These are phyloP conservation scores for Sparassis latifolia DNA, from an alignment of 1,284 basidiomycete species.

Conservation along the genomic window DNA sequence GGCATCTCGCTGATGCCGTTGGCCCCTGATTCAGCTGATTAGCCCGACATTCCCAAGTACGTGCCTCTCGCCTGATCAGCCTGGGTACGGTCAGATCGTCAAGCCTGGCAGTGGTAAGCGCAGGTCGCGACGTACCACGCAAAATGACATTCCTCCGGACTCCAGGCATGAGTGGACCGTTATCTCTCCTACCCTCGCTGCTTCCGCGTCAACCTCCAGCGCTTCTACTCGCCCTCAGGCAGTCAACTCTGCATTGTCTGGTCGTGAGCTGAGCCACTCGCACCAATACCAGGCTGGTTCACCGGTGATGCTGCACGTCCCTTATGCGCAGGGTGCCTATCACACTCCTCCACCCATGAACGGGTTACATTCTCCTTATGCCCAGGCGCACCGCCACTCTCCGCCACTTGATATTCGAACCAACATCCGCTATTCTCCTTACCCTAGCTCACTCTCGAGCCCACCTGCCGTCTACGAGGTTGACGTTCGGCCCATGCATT, in stretches of 20 bases:
- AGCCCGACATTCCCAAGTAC: conserved; percentile 66
- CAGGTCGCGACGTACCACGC: conserved; percentile 45
- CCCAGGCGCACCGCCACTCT: no score
- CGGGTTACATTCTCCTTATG: no score
- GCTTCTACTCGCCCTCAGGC: not conserved
- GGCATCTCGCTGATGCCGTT: not conserved
- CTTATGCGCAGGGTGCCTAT: conserved; percentile 15
- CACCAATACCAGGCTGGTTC: conserved; percentile 14
- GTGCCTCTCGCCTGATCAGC: conserved; percentile 74
- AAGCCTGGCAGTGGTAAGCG: conserved; percentile 56
- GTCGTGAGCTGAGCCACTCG: not conserved
- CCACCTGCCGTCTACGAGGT: conserved; percentile 12
- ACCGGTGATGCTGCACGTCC: conserved; percentile 23
- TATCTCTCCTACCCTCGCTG: conserved; percentile 11
- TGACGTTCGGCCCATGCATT: conserved; percentile 1
- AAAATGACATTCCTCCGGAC: conserved; percentile 16
- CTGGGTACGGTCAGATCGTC: conserved; percentile 76
- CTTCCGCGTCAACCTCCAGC: conserved; percentile 4
- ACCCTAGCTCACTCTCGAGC: conserved; percentile 25
- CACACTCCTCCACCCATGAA: conserved; percentile 8
- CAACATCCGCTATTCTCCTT: conserved; percentile 34
- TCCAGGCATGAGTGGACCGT: conserved; percentile 21
- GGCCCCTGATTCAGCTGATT: conserved; percentile 5
- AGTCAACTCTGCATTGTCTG: no score
- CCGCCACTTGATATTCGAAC: no score